A percentile compares a stretch with the other conserved stretches of the same genome.
Conservation (phyloP, 1,139 yeast genomes). For the Spencermartinsiella ligniputridi region DNA sequence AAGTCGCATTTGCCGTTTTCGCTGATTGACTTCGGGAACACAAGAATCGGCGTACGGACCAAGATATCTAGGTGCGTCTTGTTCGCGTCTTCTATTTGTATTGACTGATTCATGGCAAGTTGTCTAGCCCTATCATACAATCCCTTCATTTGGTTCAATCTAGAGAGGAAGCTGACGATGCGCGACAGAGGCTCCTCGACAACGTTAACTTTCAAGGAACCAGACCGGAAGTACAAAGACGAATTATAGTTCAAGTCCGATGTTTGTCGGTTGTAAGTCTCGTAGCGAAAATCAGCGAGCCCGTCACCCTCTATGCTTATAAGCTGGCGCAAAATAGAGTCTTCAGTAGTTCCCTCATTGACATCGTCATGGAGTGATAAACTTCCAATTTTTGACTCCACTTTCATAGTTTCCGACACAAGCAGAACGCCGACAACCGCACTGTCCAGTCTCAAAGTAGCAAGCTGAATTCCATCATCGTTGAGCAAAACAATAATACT, state of each 20-base stretch:
- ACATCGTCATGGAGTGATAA: constrained; percentile 74
- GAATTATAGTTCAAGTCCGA: constrained; percentile 48
- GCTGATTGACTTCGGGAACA: constrained; percentile 54
- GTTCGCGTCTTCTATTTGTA: constrained; percentile 56
- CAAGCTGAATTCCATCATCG: constrained; percentile 79
- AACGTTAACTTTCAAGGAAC: constrained; percentile 69
- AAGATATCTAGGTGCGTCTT: constrained; percentile 67
- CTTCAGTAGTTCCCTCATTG: constrained; percentile 56
- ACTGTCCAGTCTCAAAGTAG: constrained; percentile 70
- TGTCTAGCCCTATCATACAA: constrained; percentile 84
- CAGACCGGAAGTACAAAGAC: constrained; percentile 61
- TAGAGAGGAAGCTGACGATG: constrained; percentile 61
- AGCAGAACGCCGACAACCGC: constrained; percentile 65
- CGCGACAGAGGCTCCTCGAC: constrained; percentile 75
- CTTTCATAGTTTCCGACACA: constrained; percentile 74
- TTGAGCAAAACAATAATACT: constrained; percentile 72
- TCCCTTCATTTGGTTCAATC: constrained; percentile 80
- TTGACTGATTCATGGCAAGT: constrained; percentile 71
- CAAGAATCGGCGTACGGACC: constrained; percentile 75
- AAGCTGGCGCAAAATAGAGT: constrained; percentile 59
- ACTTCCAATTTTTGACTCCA: constrained; percentile 74
- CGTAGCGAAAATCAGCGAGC: constrained; percentile 77
- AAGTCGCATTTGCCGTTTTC: constrained; percentile 52
- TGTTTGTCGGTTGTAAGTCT: constrained; percentile 58
- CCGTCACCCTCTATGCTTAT: constrained; percentile 79